Evolutionary conservation across 345 rosid species (phyloP).

Genomic region (Acer campestre): DNA sequence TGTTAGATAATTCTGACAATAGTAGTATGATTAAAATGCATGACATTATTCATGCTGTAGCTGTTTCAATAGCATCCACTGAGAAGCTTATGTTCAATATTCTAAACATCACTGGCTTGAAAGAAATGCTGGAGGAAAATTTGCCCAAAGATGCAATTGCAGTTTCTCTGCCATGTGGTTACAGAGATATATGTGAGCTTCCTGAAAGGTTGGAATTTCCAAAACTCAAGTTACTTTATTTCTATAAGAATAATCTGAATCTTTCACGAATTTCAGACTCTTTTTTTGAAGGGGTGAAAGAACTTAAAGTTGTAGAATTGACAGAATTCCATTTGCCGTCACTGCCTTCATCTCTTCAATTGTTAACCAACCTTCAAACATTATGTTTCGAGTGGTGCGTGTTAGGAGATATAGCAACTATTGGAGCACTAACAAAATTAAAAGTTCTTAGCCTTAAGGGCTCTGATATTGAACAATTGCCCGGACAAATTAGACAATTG

Average conservation of each 20-base stretch:
- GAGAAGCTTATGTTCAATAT: conserved; percentile 3
- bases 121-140: conserved; percentile 2
- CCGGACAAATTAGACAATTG: too few species aligned
- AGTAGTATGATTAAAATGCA: conserved; percentile 26
- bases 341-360: conserved; percentile 22
- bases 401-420: too few species aligned
- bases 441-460: too few species aligned
- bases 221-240: conserved; percentile 6
- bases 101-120: neutral
- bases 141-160: neutral
- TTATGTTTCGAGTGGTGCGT: conserved; percentile 1
- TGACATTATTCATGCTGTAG: conserved; percentile 20
- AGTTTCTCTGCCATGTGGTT: neutral
- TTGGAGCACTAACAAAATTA: too few species aligned
- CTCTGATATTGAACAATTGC: too few species aligned
- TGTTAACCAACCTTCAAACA: conserved; percentile 17
- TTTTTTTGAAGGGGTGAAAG: conserved; percentile 18
- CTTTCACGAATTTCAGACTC: neutral
- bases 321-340: neutral
- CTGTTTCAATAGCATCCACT: conserved; percentile 20
- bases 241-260: neutral
- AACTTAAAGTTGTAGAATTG: conserved; percentile 30
- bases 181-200: conserved; percentile 5
- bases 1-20: conserved; percentile 1
- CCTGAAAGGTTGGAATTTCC: conserved; percentile 22